Base-by-base conservation (phyloP, 1,139 yeast genomes). In the Nakaseomyces sp. region DNA sequence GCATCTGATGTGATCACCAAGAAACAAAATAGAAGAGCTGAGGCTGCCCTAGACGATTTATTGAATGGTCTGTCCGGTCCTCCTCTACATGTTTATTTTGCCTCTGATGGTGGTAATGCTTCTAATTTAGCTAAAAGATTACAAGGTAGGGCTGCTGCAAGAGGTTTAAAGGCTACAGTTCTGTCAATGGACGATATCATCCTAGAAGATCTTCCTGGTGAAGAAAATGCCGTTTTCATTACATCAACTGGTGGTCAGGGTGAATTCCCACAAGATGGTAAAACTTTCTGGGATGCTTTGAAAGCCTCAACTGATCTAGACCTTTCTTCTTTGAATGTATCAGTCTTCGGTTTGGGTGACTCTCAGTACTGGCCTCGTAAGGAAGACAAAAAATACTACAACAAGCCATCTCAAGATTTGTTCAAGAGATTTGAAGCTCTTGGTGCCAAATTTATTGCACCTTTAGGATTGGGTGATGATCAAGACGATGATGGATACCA, bases 221-320 rank as follows among this genome's bases (percentile, higher is more conserved):
- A 86, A 64, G 85, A 85, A 49, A 86, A 87, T 63, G 75, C 89
- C 48, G 79, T 86, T 15, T 82, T 89, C 54, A 72, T 89, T 42
- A 72, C 91, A 20, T 86, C 96, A 4, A 89, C 97, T 42, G 89
- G 96, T 6, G 97, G 97, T 51, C 97, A 89, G 72, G 97, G 97
- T 72, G 97, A 89, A 66, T 81, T 89, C 69, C 96, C 97, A 38
- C 91, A 87, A 55, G 91, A 88, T 63, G 97, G 96, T 66, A 86
- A 89, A 57, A 75, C 72, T 44, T 81, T 88, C 60, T 89, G 96
- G 96, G 96, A 88, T 55, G 76, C 75, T 33, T 66, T 89, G 53
- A 88, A 86, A 66, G 67, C 69, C 46, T 66, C 84, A 24, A 75
- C 77, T 45, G 93, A 84, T 53, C 66, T 81, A 49, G 96, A 87